phyloP scores from a whole-genome alignment of 768 basidiomycete species.

The Suillus discolor region DNA sequence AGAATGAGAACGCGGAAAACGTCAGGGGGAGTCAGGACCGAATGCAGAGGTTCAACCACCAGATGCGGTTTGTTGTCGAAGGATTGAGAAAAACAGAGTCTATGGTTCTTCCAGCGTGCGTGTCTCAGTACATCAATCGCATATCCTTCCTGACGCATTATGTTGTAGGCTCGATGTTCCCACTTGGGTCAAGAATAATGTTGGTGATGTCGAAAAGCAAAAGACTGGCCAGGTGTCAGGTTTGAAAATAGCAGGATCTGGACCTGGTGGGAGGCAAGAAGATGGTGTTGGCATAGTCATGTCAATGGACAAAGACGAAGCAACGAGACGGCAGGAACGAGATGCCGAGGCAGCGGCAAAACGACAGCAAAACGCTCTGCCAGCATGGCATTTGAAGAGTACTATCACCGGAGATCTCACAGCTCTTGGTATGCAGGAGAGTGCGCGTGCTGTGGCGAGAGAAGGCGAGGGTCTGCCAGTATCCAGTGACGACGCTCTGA shows the following conservation, averaged over 20 bases:
- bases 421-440: slow-evolving; percentile 79
- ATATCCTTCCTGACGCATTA: slow-evolving; percentile 7
- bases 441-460: slow-evolving; percentile 49
- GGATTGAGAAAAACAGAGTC: slow-evolving; percentile 88
- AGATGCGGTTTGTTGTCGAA: slow-evolving; percentile 86
- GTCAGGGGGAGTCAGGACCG: slow-evolving; percentile 87
- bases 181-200: slow-evolving; percentile 78
- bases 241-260: slow-evolving; percentile 75
- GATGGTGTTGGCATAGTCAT: slow-evolving; percentile 87
- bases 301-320: slow-evolving; percentile 87
- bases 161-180: slow-evolving; percentile 74
- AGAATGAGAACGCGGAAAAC: slow-evolving; percentile 90
- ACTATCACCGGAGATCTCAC: slow-evolving; percentile 94
- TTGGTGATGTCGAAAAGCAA: slow-evolving; percentile 62
- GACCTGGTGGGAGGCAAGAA: slow-evolving; percentile 57
- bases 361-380: slow-evolving; percentile 87
- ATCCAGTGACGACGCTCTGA: slow-evolving; percentile 74
- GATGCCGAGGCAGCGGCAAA: slow-evolving; percentile 85
- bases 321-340: slow-evolving; percentile 68
- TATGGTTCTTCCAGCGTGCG: slow-evolving; percentile 82
- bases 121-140: slow-evolving; percentile 18
- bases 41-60: slow-evolving; percentile 93
- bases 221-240: slow-evolving; percentile 54
- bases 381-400: slow-evolving; percentile 94
- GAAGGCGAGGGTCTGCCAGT: slow-evolving; percentile 33